These are phyloP conservation scores for Isoetes taiwanensis DNA, from an alignment of 75 land plant species.

Conservation along the genomic window DNA sequence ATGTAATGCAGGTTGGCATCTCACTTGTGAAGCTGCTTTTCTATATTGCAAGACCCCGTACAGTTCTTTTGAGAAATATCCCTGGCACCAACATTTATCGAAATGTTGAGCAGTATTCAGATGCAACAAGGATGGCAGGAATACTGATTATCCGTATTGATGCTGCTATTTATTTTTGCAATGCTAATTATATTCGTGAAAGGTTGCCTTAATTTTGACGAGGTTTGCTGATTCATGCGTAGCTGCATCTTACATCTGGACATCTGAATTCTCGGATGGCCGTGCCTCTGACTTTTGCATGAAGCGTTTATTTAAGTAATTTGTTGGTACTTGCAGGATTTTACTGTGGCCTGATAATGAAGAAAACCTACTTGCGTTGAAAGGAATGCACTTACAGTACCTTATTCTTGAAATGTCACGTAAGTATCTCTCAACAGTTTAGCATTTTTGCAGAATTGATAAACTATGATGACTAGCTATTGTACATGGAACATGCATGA, in stretches of 20 bases:
- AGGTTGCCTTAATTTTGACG: too few species aligned
- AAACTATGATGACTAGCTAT: too few species aligned
- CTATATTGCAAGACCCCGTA: conserved; percentile 59
- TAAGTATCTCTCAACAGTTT: too few species aligned
- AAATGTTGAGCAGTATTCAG: conserved; percentile 43
- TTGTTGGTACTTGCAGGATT: conserved; percentile 34
- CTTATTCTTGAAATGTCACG: conserved; percentile 51
- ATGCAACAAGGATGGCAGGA: conserved; percentile 25
- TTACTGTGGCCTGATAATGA: conserved; percentile 66
- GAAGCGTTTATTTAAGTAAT: too few species aligned
- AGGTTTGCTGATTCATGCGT: neutral
- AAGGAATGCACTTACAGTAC: too few species aligned
- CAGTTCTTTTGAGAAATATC: conserved; percentile 54
- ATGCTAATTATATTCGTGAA: conserved; percentile 45
- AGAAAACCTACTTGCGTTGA: conserved; percentile 27
- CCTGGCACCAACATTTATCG: conserved; percentile 48
- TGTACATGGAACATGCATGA: too few species aligned
- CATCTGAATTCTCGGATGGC: too few species aligned
- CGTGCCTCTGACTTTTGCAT: neutral
- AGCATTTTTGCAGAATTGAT: too few species aligned
- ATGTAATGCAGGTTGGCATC: conserved; percentile 53
- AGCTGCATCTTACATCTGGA: neutral
- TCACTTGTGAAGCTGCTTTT: conserved; percentile 48
- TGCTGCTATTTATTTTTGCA: conserved; percentile 48
- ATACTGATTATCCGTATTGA: conserved; percentile 39